Conservation (phyloP, 2,329 filamentous ascomycete species). For the Byssoonygena ceratinophila region DNA sequence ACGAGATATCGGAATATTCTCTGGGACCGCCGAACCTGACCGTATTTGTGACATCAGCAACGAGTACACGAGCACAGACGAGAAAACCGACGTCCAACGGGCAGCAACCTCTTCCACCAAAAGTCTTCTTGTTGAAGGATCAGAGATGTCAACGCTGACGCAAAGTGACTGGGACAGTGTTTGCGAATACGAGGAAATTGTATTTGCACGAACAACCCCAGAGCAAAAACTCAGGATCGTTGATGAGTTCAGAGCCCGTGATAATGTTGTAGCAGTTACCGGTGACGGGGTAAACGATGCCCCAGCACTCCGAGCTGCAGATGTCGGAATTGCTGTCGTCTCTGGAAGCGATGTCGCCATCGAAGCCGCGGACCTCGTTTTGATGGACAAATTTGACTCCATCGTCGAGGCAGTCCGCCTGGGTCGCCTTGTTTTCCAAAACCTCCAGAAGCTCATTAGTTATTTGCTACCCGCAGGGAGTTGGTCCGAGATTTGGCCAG, state of each 20-base stretch:
- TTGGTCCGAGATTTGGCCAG: conserved; percentile 50
- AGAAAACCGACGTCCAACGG: conserved; percentile 20
- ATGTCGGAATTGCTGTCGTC: conserved; percentile 29
- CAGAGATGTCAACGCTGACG: conserved; percentile 55
- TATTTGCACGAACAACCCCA: conserved; percentile 36
- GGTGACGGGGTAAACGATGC: conserved; percentile 32
- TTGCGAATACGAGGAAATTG: conserved; percentile 44
- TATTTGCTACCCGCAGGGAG: conserved; percentile 44
- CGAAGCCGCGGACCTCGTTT: conserved; percentile 32
- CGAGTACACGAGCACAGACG: conserved; percentile 28
- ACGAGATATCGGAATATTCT: conserved; percentile 31
- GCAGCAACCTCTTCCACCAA: conserved; percentile 26
- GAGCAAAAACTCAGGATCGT: conserved; percentile 38
- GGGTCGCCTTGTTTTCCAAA: conserved; percentile 29
- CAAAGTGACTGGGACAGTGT: conserved; percentile 59
- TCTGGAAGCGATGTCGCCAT: conserved; percentile 34
- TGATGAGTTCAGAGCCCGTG: conserved; percentile 30
- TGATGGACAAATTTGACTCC: conserved; percentile 29
- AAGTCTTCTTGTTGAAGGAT: conserved; percentile 54
- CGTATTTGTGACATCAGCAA: conserved; percentile 43
- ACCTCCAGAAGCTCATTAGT: conserved; percentile 31
- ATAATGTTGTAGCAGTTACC: conserved; percentile 35
- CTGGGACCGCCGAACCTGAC: conserved; percentile 40
- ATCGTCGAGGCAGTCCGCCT: conserved; percentile 28
- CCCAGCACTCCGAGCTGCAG: conserved; percentile 26